phyloP scores from a whole-genome alignment of 257 asterid species.

The Ilex aquifolium region DNA sequence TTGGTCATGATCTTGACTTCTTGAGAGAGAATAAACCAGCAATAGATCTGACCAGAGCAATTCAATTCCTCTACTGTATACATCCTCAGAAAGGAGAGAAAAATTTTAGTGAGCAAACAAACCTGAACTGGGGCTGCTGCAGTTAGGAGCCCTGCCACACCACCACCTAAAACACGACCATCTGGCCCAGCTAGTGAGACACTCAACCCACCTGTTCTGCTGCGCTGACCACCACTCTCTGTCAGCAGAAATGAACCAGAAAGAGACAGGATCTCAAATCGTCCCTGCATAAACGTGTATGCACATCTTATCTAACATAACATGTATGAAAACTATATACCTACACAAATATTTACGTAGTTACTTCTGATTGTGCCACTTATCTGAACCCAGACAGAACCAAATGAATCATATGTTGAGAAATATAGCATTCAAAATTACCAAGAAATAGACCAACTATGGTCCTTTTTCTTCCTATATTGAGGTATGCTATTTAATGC shows the following conservation, averaged over 20 bases:
- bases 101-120: not conserved
- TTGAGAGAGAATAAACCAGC: not conserved
- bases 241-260: conserved; percentile 12
- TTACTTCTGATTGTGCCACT: not conserved
- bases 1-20: not conserved
- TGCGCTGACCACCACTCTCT: conserved; percentile 14
- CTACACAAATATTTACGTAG: too few species aligned
- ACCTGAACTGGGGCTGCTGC: conserved; percentile 16
- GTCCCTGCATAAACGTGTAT: conserved; percentile 10
- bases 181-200: conserved; percentile 15
- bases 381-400: not conserved
- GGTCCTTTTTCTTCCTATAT: not conserved
- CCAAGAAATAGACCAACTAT: not conserved
- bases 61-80: not conserved
- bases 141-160: conserved; percentile 16
- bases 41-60: not conserved
- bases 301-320: not conserved
- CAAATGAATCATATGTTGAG: not conserved
- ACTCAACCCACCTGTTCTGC: conserved; percentile 13
- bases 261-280: conserved; percentile 15
- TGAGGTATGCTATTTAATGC: too few species aligned
- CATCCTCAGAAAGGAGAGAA: not conserved
- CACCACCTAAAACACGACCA: conserved; percentile 13
- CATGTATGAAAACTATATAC: too few species aligned
- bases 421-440: too few species aligned